Base-by-base conservation (phyloP, 2,329 filamentous ascomycete species). In the Stemphylium lycopersici region DNA sequence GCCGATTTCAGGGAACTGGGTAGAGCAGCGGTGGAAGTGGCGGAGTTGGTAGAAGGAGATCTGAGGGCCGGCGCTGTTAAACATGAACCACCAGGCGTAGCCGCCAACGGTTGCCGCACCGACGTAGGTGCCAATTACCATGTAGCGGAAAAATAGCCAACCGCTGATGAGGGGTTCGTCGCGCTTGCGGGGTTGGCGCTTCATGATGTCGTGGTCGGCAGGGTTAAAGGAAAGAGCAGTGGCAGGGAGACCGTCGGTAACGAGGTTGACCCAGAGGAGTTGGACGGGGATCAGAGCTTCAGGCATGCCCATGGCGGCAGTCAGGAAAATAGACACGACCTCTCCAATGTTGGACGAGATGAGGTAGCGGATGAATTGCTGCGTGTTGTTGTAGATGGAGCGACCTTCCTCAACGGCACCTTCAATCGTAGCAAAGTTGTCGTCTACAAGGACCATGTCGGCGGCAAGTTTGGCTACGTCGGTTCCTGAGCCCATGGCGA, bases 41-140 rank as follows among this genome's bases (percentile, higher is more conserved):
- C 89, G 81, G 63, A 99, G 82, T 74, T 99, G 91, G 76, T 84
- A 89, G 80, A 98, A 96, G 59, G 82, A 87, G 77, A 99, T 96
- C 76, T 96, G 90, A 20, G 95, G 95, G 0, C 95, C 95, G 63
- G 88, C 86, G 7, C 87, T 79, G 80, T 98, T 93, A 82, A 90
- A 96, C 89, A 99, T 93, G 82, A 98, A 99, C 91, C 92, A 99
- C 95, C 95, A 99, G n/a, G 91, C 93, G 73, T 99, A 99, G 40
- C 96, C 95, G 70, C 89, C 92, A 16, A 99, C 96, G 3, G 95
- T 99, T 48, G 95, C 95, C 36, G 91, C 82, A 72, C 95, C 95
- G 54, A 99, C 95, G 62, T 99, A 99, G 7, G 87, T 91, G 58
- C 95, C 95, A 67, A 99, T 95, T 44, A 98, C 88, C 81, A 99